These are phyloP conservation scores for Massariosphaeria phaeospora DNA, from an alignment of 495 filamentous ascomycete species.

Conservation along the genomic window DNA sequence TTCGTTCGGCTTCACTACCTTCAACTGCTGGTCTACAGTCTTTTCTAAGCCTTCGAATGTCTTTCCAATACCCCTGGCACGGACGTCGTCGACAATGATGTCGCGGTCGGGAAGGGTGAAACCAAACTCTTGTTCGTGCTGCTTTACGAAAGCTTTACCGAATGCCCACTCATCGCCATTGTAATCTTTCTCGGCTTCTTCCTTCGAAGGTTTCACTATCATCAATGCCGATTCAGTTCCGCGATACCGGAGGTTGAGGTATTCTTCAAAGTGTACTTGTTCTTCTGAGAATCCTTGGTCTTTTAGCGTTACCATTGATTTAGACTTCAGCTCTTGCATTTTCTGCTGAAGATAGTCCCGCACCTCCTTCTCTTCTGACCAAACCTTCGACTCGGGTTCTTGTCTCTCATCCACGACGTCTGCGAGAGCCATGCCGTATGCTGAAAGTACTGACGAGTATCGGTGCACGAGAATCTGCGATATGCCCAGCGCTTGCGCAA, in stretches of 20 bases:
- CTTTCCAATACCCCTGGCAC: conserved; percentile 82
- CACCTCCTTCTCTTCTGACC: conserved; percentile 52
- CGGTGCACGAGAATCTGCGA: conserved; percentile 81
- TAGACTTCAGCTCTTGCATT: conserved; percentile 62
- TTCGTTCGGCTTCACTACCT: conserved; percentile 54
- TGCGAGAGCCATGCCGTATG: conserved; percentile 94
- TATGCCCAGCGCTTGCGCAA: conserved; percentile 84
- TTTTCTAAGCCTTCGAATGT: conserved; percentile 74
- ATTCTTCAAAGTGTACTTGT: conserved; percentile 76
- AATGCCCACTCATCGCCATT: conserved; percentile 69
- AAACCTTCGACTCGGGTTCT: conserved; percentile 81
- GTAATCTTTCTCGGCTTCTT: conserved; percentile 55
- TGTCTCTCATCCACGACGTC: conserved; percentile 93
- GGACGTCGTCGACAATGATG: conserved; percentile 88
- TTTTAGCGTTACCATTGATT: conserved; percentile 57
- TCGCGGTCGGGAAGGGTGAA: conserved; percentile 86
- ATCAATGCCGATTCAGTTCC: conserved; percentile 86
- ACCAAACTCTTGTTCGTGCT: conserved; percentile 91
- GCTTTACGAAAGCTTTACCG: conserved; percentile 73
- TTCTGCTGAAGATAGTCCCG: conserved; percentile 42
- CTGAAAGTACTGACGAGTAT: conserved; percentile 91
- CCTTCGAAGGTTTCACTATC: conserved; percentile 60
- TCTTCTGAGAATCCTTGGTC: conserved; percentile 71
- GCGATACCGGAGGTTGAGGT: conserved; percentile 83
- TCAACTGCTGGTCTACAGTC: conserved; percentile 74